phyloP scores from a whole-genome alignment of 140 eudicot species.

The Stevia rebaudiana region DNA sequence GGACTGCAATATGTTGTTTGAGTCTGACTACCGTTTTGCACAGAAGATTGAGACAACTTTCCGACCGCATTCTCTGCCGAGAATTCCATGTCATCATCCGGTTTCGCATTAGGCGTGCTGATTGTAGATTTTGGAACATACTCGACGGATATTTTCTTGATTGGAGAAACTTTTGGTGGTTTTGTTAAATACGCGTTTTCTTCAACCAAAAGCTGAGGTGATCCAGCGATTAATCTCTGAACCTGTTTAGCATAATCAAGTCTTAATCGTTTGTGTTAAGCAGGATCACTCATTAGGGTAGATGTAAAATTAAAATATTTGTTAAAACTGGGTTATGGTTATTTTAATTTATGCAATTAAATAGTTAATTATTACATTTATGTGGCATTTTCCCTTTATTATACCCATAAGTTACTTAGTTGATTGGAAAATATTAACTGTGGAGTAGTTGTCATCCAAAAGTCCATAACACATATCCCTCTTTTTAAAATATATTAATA shows the following conservation, averaged over 20 bases:
- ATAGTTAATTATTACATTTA: too few relatives aligned
- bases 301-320: too few relatives aligned
- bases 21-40: conserved; percentile 47
- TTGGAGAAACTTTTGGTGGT: conserved; percentile 46
- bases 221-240: conserved; percentile 71
- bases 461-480: too few relatives aligned
- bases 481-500: too few relatives aligned
- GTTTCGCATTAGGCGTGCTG: not conserved
- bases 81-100: conserved; percentile 38
- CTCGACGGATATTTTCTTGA: conserved; percentile 46
- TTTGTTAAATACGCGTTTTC: conserved; percentile 36
- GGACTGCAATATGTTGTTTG: conserved; percentile 28
- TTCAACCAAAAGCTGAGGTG: conserved; percentile 68
- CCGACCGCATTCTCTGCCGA: conserved; percentile 72
- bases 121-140: conserved; percentile 35
- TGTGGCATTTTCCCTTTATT: too few relatives aligned
- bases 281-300: too few relatives aligned
- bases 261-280: too few relatives aligned
- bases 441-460: too few relatives aligned
- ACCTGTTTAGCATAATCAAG: conserved; percentile 43
- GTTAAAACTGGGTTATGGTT: too few relatives aligned
- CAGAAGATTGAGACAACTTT: conserved; percentile 48
- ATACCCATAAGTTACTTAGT: too few relatives aligned
- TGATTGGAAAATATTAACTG: too few relatives aligned
- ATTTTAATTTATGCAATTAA: too few relatives aligned